Conservation (phyloP, 345 rosid genomes). For the Hibiscus syriacus region DNA sequence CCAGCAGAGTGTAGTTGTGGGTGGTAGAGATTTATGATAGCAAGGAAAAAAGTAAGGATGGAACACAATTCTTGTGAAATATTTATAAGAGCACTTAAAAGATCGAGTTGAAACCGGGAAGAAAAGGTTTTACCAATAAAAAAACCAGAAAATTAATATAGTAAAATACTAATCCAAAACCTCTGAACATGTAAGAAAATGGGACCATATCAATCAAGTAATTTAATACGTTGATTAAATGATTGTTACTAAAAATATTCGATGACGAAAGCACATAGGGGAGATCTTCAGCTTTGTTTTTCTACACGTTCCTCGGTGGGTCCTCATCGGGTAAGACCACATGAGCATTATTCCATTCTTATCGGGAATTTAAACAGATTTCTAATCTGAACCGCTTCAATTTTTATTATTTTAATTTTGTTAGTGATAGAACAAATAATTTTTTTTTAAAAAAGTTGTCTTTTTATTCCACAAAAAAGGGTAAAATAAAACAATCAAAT, state of each 20-base stretch:
- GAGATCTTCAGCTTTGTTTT: not conserved
- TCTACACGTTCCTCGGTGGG: constrained; percentile 5
- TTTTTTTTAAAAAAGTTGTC: too few relatives aligned
- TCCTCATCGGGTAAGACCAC: not conserved
- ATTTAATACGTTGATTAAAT: not conserved
- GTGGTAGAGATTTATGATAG: constrained; percentile 14
- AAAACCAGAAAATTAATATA: not conserved
- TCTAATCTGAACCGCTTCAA: constrained; percentile 7
- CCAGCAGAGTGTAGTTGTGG: constrained; percentile 1
- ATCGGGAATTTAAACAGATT: not conserved
- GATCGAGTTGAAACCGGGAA: constrained; percentile 17
- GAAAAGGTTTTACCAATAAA: constrained; percentile 8
- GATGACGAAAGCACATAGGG: constrained; percentile 22
- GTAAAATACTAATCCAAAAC: constrained; percentile 15
- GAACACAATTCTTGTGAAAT: constrained; percentile 55
- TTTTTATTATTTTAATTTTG: not conserved
- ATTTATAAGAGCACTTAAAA: constrained; percentile 31
- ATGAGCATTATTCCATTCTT: constrained; percentile 2
- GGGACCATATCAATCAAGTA: not conserved
- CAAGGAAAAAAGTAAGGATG: constrained; percentile 14
- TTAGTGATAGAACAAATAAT: too few relatives aligned
- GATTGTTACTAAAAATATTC: not conserved
- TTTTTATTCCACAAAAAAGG: too few relatives aligned
- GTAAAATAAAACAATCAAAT: too few relatives aligned
- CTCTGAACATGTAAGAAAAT: constrained; percentile 4